A percentile compares a stretch with the other conserved stretches of the same genome.
These are phyloP conservation scores for Arthrobotrys megalospora DNA, from an alignment of 2,329 filamentous ascomycete genomes.

Conservation along the genomic window DNA sequence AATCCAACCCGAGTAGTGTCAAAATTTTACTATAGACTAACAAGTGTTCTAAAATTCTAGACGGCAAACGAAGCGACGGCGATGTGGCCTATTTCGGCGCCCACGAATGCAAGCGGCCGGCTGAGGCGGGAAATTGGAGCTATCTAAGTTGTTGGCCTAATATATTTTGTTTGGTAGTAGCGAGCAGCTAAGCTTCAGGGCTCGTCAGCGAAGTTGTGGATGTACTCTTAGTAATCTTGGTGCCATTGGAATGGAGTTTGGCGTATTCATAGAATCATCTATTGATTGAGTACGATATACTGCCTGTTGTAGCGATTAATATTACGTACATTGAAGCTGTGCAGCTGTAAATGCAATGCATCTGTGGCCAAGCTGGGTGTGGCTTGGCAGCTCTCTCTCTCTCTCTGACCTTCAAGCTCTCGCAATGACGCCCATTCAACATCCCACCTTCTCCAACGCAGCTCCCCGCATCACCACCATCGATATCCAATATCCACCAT, in stretches of 20 bases:
- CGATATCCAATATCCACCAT: constrained; percentile 64
- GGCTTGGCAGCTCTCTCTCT: constrained; percentile 35
- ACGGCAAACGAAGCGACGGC: constrained; percentile 56
- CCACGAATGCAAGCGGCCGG: constrained; percentile 40
- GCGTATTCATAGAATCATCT: constrained; percentile 40
- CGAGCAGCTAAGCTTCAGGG: too few relatives aligned
- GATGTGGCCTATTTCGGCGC: constrained; percentile 55
- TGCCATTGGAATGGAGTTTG: constrained; percentile 54
- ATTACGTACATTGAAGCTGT: background rate
- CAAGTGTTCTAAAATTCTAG: background rate
- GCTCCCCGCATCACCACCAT: constrained; percentile 13
- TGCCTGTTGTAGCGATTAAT: background rate
- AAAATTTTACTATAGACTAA: constrained; percentile 12
- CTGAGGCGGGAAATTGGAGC: constrained; percentile 50
- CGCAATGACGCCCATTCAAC: constrained; percentile 53
- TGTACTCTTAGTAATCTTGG: constrained; percentile 37
- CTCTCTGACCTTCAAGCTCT: constrained; percentile 27
- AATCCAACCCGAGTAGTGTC: background rate
- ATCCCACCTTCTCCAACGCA: constrained; percentile 56
- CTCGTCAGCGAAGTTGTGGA: constrained; percentile 27
- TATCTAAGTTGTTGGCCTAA: constrained; percentile 20
- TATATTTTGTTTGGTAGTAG: constrained; percentile 15
- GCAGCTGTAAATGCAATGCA: background rate
- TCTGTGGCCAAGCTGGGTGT: constrained; percentile 10
- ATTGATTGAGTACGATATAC: background rate